A percentile compares a stretch with the other conserved stretches of the same genome.
These are phyloP conservation scores for Hericium rajendrae DNA, from an alignment of 768 basidiomycete species.

Conservation along the genomic window DNA sequence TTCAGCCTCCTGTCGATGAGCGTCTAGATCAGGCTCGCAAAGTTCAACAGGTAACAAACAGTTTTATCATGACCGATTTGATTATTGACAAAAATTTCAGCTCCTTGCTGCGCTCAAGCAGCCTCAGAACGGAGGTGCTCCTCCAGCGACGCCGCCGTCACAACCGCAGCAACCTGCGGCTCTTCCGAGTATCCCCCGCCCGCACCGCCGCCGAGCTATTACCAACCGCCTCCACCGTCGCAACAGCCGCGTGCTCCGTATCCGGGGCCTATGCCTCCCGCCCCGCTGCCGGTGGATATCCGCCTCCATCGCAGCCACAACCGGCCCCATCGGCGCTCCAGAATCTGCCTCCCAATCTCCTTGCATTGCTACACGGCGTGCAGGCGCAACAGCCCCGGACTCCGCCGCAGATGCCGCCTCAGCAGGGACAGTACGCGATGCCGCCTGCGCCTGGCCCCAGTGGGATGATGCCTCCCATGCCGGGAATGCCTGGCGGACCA, in stretches of 20 bases:
- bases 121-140: constrained; percentile 33
- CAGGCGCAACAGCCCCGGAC: constrained; percentile 14
- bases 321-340: constrained; percentile 5
- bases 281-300: constrained; percentile 8
- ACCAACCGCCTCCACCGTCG: constrained; percentile 28
- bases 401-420: constrained; percentile 10
- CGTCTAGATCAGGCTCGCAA: constrained; percentile 81
- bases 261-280: constrained; percentile 3
- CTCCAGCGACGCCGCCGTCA: constrained; percentile 26
- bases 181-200: constrained; percentile 18
- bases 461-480: constrained; percentile 33
- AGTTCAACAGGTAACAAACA: constrained; percentile 56
- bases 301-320: constrained; percentile 9
- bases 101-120: constrained; percentile 75
- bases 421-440: constrained; percentile 8
- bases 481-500: constrained; percentile 24
- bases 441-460: constrained; percentile 35
- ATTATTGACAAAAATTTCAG: constrained; percentile 18
- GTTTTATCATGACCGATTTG: background rate
- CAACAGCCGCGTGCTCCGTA: constrained; percentile 18
- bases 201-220: constrained; percentile 25
- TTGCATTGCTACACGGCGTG: constrained; percentile 10
- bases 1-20: constrained; percentile 48
- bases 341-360: constrained; percentile 10
- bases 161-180: constrained; percentile 16